Evolutionary conservation across 495 filamentous ascomycete species (phyloP).

Genomic region (Tuber calosporum): DNA sequence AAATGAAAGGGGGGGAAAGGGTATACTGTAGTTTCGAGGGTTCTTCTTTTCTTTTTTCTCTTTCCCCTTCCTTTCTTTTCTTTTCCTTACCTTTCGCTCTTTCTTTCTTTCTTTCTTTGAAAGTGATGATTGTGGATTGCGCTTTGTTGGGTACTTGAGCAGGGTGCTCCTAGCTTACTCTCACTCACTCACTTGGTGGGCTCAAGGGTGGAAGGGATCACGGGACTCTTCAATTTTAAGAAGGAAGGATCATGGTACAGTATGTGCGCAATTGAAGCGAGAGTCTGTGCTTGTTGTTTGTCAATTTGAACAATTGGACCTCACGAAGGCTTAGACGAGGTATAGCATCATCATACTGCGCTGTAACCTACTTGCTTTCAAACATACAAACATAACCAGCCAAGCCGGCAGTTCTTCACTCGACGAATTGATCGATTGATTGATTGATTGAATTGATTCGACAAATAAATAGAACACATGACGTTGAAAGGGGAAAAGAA

Average conservation of each 20-base stretch:
- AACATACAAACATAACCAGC: background rate
- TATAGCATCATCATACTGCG: background rate
- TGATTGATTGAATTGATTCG: constrained; percentile 5
- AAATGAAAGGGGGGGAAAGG: background rate
- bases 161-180: background rate
- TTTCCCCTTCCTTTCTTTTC: background rate
- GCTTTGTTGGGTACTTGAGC: background rate
- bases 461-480: background rate
- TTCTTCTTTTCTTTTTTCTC: background rate
- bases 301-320: background rate
- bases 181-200: background rate
- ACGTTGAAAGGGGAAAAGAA: background rate
- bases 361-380: background rate
- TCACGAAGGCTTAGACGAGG: background rate
- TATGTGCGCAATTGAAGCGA: background rate
- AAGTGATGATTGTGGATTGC: background rate
- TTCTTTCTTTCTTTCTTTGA: background rate
- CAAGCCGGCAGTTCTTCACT: constrained; percentile 3
- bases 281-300: background rate
- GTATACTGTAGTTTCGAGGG: no score
- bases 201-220: background rate
- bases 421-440: background rate
- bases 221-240: background rate
- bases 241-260: background rate
- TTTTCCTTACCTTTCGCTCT: no score